Conservation (phyloP, 2,329 filamentous ascomycete species). For the Diaporthe sp. region DNA sequence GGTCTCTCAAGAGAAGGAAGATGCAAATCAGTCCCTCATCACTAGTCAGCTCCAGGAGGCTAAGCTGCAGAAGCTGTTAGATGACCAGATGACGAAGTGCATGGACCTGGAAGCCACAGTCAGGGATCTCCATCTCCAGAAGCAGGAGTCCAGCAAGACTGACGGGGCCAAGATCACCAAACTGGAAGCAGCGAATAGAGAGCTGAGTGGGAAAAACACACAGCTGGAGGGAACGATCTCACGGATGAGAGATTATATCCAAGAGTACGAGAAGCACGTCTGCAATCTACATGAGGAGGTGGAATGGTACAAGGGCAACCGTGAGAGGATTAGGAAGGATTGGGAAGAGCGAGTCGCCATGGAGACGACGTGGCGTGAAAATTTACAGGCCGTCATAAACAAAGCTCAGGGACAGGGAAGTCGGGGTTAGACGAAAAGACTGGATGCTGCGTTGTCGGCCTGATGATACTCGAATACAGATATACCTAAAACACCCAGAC, state of each 20-base stretch:
- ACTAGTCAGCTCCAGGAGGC: neutral
- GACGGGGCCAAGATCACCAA: neutral
- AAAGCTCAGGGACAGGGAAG: too few species aligned
- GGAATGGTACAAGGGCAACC: neutral
- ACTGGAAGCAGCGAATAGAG: neutral
- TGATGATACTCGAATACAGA: too few species aligned
- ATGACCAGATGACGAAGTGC: neutral
- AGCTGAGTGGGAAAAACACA: neutral
- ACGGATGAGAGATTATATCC: neutral
- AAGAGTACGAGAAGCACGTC: neutral
- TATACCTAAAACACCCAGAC: too few species aligned
- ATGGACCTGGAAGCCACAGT: neutral
- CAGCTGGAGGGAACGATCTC: neutral
- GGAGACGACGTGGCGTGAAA: neutral
- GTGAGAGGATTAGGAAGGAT: neutral
- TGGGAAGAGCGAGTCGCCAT: neutral
- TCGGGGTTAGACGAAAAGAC: too few species aligned
- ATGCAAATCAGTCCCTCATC: neutral
- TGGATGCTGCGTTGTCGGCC: too few species aligned
- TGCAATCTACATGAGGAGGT: neutral
- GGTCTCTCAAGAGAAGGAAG: neutral
- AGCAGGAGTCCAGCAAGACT: neutral
- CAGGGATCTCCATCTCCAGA: neutral
- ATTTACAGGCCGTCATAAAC: neutral
- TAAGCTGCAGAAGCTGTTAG: neutral